phyloP scores from a whole-genome alignment of 2,329 filamentous ascomycete species.

The Fusarium neocosmosporiellum region DNA sequence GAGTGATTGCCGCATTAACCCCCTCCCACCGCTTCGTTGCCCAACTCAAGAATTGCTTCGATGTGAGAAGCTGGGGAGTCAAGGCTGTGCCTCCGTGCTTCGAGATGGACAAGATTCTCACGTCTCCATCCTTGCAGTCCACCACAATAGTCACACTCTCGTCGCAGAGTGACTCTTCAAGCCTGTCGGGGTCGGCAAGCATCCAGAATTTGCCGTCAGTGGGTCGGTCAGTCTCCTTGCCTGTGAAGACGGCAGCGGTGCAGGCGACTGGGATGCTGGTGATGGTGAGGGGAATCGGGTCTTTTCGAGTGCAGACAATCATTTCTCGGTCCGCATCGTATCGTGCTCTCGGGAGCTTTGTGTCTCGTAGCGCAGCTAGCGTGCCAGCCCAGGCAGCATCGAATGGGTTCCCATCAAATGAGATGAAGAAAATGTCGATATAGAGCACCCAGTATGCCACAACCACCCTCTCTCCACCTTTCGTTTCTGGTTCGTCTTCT shows the following conservation, averaged over 20 bases:
- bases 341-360: constrained; percentile 79
- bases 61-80: constrained; percentile 72
- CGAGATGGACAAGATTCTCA: constrained; percentile 76
- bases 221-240: constrained; percentile 63
- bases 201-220: constrained; percentile 73
- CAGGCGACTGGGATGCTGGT: constrained; percentile 78
- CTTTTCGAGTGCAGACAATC: constrained; percentile 76
- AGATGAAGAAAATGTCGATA: constrained; percentile 94
- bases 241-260: constrained; percentile 82
- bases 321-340: constrained; percentile 87
- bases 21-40: constrained; percentile 51
- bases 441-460: constrained; percentile 96
- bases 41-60: constrained; percentile 64
- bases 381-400: constrained; percentile 91
- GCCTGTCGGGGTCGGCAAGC: constrained; percentile 86
- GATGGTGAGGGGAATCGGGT: constrained; percentile 68
- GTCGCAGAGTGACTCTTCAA: constrained; percentile 87
- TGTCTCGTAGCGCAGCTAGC: constrained; percentile 82
- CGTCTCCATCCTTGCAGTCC: constrained; percentile 66
- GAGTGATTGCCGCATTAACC: constrained; percentile 47
- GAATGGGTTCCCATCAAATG: constrained; percentile 90
- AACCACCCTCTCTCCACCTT: constrained; percentile 57
- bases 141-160: constrained; percentile 88
- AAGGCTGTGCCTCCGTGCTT: constrained; percentile 84
- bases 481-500: constrained; percentile 48